Evolutionary conservation across 768 basidiomycete genomes (phyloP).

Genomic region (Scleroderma citrinum): DNA sequence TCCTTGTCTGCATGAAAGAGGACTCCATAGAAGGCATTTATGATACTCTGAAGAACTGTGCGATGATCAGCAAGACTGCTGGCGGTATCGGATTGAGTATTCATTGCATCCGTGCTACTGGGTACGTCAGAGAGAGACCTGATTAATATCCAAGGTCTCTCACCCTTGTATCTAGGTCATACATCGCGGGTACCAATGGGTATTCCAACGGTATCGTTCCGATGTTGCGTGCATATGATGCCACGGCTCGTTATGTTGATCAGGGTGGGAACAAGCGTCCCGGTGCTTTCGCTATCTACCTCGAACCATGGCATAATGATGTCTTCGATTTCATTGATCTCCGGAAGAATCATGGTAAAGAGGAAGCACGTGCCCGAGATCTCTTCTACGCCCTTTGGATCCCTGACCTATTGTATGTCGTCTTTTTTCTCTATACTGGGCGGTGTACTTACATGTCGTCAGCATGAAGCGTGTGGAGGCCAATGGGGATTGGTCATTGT

Average conservation of each 20-base stretch:
- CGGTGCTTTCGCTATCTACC: slow-evolving; percentile 95
- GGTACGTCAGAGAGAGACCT: slow-evolving; percentile 41
- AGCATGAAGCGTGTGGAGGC: slow-evolving; percentile 97
- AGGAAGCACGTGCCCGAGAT: slow-evolving; percentile 93
- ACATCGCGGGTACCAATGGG: slow-evolving; percentile 98
- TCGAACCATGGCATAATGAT: slow-evolving; percentile 99
- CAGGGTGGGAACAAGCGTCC: slow-evolving; percentile 99
- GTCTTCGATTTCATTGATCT: slow-evolving; percentile 97
- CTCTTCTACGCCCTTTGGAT: slow-evolving; percentile 99
- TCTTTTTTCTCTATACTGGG: background rate
- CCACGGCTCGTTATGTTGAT: slow-evolving; percentile 97
- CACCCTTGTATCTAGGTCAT: slow-evolving; percentile 52
- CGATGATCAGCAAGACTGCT: slow-evolving; percentile 99
- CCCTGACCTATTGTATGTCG: slow-evolving; percentile 84
- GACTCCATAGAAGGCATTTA: slow-evolving; percentile 99
- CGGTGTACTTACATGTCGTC: background rate
- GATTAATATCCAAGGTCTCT: background rate
- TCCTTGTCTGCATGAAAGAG: slow-evolving; percentile 97
- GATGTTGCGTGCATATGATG: slow-evolving; percentile 97
- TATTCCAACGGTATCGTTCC: slow-evolving; percentile 99
- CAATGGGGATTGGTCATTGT: slow-evolving; percentile 88
- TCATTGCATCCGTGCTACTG: slow-evolving; percentile 93
- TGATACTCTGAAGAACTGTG: slow-evolving; percentile 95
- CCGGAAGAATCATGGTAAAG: slow-evolving; percentile 98
- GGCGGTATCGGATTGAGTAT: slow-evolving; percentile 97